Evolutionary conservation across 768 basidiomycete species (phyloP).

Genomic region (Fistulinella prunicolor): DNA sequence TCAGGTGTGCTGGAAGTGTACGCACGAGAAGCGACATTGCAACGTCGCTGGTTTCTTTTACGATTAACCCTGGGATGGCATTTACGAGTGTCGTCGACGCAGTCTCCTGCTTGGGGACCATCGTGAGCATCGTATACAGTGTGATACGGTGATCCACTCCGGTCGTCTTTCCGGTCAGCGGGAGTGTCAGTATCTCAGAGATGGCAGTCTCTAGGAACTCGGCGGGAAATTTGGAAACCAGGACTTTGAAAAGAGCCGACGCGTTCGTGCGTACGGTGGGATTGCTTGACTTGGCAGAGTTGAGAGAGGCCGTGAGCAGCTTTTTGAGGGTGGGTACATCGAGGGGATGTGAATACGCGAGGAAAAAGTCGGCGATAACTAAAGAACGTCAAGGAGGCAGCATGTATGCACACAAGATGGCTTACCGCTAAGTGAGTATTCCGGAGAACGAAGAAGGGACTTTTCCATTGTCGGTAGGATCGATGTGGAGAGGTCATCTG

Average conservation of each 20-base stretch:
- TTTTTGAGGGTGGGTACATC: slow-evolving; percentile 47
- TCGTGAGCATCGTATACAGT: slow-evolving; percentile 74
- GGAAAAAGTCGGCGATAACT: slow-evolving; percentile 62
- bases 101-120: slow-evolving; percentile 45
- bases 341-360: slow-evolving; percentile 50
- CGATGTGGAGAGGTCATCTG: slow-evolving; percentile 47
- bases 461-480: slow-evolving; percentile 79
- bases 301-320: slow-evolving; percentile 56
- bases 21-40: slow-evolving; percentile 53
- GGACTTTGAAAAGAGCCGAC: slow-evolving; percentile 51
- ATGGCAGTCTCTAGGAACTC: slow-evolving; percentile 46
- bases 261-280: slow-evolving; percentile 54
- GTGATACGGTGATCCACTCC: slow-evolving; percentile 83
- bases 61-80: slow-evolving; percentile 42
- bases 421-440: slow-evolving; percentile 66
- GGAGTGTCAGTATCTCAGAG: slow-evolving; percentile 67
- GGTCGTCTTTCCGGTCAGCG: slow-evolving; percentile 79
- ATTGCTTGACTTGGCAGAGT: slow-evolving; percentile 74
- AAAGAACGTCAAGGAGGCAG: slow-evolving; percentile 2
- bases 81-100: slow-evolving; percentile 46
- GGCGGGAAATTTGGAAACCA: slow-evolving; percentile 36
- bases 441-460: slow-evolving; percentile 77
- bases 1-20: slow-evolving; percentile 59
- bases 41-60: slow-evolving; percentile 78
- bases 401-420: not conserved